Evolutionary conservation across 768 basidiomycete genomes (phyloP).

Genomic region (Phlebiopsis gigantea): DNA sequence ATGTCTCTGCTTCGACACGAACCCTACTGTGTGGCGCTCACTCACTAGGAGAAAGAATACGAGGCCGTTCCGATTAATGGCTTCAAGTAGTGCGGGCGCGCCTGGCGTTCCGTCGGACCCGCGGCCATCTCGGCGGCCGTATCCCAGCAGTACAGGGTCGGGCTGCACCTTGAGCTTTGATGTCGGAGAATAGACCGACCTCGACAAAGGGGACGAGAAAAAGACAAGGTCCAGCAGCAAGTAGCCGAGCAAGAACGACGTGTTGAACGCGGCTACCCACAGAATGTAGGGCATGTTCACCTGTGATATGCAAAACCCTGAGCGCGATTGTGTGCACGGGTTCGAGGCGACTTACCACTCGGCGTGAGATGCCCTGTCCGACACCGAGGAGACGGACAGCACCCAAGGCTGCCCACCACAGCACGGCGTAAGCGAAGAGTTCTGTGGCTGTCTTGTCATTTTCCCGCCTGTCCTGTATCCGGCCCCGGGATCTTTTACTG

Average conservation of each 20-base stretch:
- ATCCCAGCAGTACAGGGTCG: slow-evolving; percentile 21
- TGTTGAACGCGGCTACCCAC: slow-evolving; percentile 89
- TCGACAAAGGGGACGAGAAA: slow-evolving; percentile 41
- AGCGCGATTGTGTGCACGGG: not conserved
- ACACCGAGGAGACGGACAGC: slow-evolving; percentile 26
- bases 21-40: slow-evolving; percentile 16
- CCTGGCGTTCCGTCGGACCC: slow-evolving; percentile 21
- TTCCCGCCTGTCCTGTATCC: slow-evolving; percentile 39
- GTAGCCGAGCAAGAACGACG: slow-evolving; percentile 77
- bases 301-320: slow-evolving; percentile 39
- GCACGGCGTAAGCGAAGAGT: slow-evolving; percentile 65
- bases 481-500: slow-evolving; percentile 13
- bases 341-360: slow-evolving; percentile 42
- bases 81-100: slow-evolving; percentile 59
- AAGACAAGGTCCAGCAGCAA: slow-evolving; percentile 70
- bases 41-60: slow-evolving; percentile 76
- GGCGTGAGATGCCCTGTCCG: slow-evolving; percentile 46
- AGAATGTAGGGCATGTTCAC: slow-evolving; percentile 85
- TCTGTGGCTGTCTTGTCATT: slow-evolving; percentile 73
- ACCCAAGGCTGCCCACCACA: slow-evolving; percentile 73
- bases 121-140: slow-evolving; percentile 19
- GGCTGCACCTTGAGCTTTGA: slow-evolving; percentile 31
- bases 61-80: slow-evolving; percentile 79
- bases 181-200: slow-evolving; percentile 28
- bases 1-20: not conserved